Evolutionary conservation across 2,329 filamentous ascomycete species (phyloP), one percentile per base, ranked within the genome.

Genomic region (Diatrype stigma): DNA sequence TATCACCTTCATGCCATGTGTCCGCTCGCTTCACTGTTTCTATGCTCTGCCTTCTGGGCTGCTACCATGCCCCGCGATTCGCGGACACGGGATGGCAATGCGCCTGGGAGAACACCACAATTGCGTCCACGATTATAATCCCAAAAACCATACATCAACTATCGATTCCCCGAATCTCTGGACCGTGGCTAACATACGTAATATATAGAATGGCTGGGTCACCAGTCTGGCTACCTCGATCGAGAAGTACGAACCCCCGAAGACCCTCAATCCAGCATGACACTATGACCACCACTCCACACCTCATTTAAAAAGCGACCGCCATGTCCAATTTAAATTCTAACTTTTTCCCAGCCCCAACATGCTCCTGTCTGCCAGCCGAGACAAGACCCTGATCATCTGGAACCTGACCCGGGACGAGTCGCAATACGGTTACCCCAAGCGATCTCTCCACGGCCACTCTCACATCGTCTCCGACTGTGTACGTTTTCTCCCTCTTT

Each of bases 391-490:
- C 66, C 83, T 99, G 75, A 99, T 99, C 82, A 96, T 99, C 86
- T 99, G 94, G 94, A 96, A 96, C 85, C 85, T 99, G 71, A 97
- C 94, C 77, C 93, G 94, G 79, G 92, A 97, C 78, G 94, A 97
- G 81, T 86, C 86, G 74, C 87, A 90, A 73, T 99, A 97, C 84
- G 94, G 94, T 69, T 96, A 96, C 85, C 94, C 94, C 73, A 97
- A 99, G 87, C 88, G 94, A 80, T 95, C 90, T 73, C 91, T 99
- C 67, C 87, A 95, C 81, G 94, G 94, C 72, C 94, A 99, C 85
- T 96, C 92, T 62, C 94, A 99, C 87, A 99, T 99, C 76, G 92
- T 99, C 74, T 97, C 94, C 76, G 94, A 99, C 88, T 97, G 94
- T 81, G 94, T 96, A 94, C 69, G 90, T 89, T 71, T 60, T 53